phyloP scores from a whole-genome alignment of 2,329 filamentous ascomycete genomes.

The Zymoseptoria passerinii region DNA sequence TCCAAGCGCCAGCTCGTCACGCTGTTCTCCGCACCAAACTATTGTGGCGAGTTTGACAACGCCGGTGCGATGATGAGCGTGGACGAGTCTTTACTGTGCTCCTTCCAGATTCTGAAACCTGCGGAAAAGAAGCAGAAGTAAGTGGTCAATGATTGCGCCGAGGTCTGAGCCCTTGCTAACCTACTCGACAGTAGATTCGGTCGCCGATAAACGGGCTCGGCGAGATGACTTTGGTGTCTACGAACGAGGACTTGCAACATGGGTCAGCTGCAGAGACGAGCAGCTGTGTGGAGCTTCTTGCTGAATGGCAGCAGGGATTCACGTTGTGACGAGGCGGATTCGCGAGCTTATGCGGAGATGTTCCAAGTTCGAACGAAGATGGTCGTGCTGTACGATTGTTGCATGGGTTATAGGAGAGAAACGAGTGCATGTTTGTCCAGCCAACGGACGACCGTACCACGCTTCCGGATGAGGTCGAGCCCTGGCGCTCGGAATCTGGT shows the following conservation, averaged over 20 bases:
- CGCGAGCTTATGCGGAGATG: neutral
- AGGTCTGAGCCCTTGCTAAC: conserved; percentile 1
- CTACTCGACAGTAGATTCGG: conserved; percentile 73
- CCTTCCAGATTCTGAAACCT: conserved; percentile 99
- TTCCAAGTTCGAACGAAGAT: neutral
- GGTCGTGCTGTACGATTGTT: neutral
- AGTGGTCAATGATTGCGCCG: conserved; percentile 44
- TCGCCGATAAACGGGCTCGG: conserved; percentile 58
- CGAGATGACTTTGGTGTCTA: neutral
- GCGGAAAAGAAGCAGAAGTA: conserved; percentile 99
- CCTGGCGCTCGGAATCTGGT: neutral
- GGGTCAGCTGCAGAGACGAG: neutral
- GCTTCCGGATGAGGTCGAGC: conserved; percentile 1
- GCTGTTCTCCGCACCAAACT: conserved; percentile 95
- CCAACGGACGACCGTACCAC: neutral
- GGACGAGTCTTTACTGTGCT: conserved; percentile 95
- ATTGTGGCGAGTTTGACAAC: conserved; percentile 99
- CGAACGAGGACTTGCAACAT: neutral
- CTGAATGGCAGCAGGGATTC: neutral
- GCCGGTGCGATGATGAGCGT: conserved; percentile 99
- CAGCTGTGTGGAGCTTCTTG: neutral
- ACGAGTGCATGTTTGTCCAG: neutral
- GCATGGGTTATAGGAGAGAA: conserved; percentile 11
- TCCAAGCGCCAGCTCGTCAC: conserved; percentile 96
- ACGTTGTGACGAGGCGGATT: neutral